Base-by-base conservation (phyloP, 148 eudicot genomes). In the Arctostaphylos glauca region DNA sequence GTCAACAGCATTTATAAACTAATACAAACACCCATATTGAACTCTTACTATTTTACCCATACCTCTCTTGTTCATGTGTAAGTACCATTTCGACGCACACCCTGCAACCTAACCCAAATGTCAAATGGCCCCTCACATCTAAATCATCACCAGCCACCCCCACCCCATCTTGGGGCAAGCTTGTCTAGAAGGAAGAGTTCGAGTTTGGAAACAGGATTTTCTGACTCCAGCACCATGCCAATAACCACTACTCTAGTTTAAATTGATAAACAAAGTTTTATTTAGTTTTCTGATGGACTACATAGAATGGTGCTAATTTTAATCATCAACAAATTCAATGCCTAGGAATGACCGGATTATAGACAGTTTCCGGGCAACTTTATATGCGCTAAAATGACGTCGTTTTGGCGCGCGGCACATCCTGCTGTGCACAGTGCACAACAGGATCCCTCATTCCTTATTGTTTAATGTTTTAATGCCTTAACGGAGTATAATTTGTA, bases 21-120 rank as follows among this genome's bases (percentile, higher is more conserved):
- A 62, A 60, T 9, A n/a, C 7, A 60, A 60, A 4, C 25, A 66
- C 38, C 38, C 43, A 25, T 66, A 66, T 66, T 66, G 71, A 66
- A 66, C 71, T 66, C 43, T 66, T 66, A 66, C 10, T 60, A n/a
- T 60, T 60, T 60, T n/a, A 60, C 43, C 71, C 71, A 10, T 66
- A 25, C 71, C 43, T 66, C 2, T 25, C 15, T 23, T 66, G 71
- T 21, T 66, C 44, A 54, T 25, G 71, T 66, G 43, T 16, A 66
- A 66, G 13, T 66, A 25, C 25, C 71, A 4, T 66, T 10, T 52
- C 6, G 23, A 25, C 12, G 31, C 43, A 66, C 12, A 25, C 44
- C 16, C 4, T 25, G 16, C 41, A 64, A 64, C 70, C 67, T 62
- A 23, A 64, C 70, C 41, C 21, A 64, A 41, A 25, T 66, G 71